A percentile compares a stretch with the other conserved stretches of the same genome.
phyloP scores from a whole-genome alignment of 2,329 filamentous ascomycete genomes.

The Phoma sp. region DNA sequence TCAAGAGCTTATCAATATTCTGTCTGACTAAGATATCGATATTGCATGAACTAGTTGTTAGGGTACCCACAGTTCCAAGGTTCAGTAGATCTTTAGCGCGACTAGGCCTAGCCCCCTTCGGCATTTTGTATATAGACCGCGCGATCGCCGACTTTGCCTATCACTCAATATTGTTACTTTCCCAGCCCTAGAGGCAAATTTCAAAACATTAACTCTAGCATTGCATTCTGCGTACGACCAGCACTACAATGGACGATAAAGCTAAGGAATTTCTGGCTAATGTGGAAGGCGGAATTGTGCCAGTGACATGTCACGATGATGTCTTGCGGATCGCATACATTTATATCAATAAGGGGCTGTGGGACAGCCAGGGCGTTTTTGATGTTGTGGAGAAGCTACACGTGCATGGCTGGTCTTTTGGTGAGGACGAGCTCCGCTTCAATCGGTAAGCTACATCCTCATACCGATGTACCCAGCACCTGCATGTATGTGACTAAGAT shows the following conservation, averaged over 20 bases:
- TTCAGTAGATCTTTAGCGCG: background rate
- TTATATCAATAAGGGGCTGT: conserved; percentile 17
- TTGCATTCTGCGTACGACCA: conserved; percentile 17
- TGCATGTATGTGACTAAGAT: conserved; percentile 15
- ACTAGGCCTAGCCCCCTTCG: background rate
- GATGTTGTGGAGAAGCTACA: conserved; percentile 17
- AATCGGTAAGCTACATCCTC: conserved; percentile 19
- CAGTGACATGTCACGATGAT: conserved; percentile 19
- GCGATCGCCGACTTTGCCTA: background rate
- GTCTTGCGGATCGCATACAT: conserved; percentile 22
- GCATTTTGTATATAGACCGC: background rate
- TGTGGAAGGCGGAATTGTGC: conserved; percentile 18
- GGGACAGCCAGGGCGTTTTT: conserved; percentile 16
- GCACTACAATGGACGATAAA: conserved; percentile 19
- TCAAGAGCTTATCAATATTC: background rate
- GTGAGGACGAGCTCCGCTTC: conserved; percentile 17
- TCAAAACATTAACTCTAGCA: conserved; percentile 14
- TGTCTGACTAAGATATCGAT: background rate
- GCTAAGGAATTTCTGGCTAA: conserved; percentile 15
- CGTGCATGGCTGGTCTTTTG: conserved; percentile 18
- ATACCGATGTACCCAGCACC: conserved; percentile 16
- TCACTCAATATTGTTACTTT: conserved; percentile 2
- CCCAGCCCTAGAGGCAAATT: conserved; percentile 6
- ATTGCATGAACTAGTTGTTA: background rate
- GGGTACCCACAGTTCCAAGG: background rate